Evolutionary conservation across 441 rosid species (phyloP).

Genomic region (Populus hybrid): DNA sequence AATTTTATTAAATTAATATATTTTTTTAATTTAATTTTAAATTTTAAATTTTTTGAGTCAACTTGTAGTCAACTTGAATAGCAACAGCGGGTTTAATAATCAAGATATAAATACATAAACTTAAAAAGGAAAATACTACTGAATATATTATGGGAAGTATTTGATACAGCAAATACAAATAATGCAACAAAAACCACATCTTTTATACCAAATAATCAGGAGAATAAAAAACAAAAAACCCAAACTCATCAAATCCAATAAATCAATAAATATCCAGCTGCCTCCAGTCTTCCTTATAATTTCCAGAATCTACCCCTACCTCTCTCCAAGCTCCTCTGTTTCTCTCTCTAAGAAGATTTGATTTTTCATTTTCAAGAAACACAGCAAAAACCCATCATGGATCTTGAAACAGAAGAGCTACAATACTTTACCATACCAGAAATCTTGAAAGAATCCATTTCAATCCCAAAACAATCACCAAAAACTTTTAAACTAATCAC

Average conservation of each 20-base stretch:
- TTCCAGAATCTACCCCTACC: neutral
- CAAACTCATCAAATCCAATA: neutral
- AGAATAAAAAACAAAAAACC: neutral
- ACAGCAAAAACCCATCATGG: slow-evolving; percentile 38
- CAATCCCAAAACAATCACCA: slow-evolving; percentile 74
- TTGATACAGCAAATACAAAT: too few species aligned
- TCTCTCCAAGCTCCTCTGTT: neutral
- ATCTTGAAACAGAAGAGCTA: slow-evolving; percentile 80
- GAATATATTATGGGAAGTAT: too few species aligned
- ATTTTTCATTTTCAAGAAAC: neutral
- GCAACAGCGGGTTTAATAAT: too few species aligned
- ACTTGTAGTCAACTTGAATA: too few species aligned
- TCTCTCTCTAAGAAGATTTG: neutral
- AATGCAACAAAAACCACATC: neutral
- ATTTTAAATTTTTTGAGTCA: too few species aligned
- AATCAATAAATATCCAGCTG: neutral
- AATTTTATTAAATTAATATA: too few species aligned
- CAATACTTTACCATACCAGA: slow-evolving; percentile 63
- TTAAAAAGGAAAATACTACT: too few species aligned
- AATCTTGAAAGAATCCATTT: slow-evolving; percentile 58
- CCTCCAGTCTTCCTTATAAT: neutral
- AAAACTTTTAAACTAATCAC: slow-evolving; percentile 71
- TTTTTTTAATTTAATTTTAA: too few species aligned
- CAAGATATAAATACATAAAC: too few species aligned
- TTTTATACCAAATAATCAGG: neutral